These are phyloP conservation scores for Thalassia testudinum DNA, from an alignment of 116 monocot genomes.

Conservation along the genomic window DNA sequence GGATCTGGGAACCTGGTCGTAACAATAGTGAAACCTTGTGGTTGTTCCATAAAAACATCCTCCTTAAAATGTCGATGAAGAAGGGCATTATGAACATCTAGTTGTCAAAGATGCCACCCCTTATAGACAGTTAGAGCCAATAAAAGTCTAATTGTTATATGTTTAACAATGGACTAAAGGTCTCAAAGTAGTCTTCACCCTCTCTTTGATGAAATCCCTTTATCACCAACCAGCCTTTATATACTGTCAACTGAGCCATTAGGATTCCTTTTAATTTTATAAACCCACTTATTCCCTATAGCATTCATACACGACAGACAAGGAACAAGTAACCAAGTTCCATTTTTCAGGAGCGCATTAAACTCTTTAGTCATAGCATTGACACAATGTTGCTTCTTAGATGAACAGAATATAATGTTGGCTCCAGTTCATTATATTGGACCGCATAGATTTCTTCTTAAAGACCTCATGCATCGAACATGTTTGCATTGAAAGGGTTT, in stretches of 20 bases:
- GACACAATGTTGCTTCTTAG: neutral
- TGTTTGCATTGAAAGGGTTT: too few species aligned
- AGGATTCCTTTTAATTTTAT: too few species aligned
- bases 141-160: neutral
- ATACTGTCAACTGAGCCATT: neutral
- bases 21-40: neutral
- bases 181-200: slow-evolving; percentile 5
- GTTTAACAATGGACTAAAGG: slow-evolving; percentile 11
- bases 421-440: neutral
- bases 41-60: neutral
- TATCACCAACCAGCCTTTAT: slow-evolving; percentile 1
- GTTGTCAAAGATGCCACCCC: neutral
- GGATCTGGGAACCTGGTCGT: too few species aligned
- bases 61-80: neutral
- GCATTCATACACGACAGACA: neutral
- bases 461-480: neutral
- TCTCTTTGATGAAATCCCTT: slow-evolving; percentile 3
- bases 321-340: neutral
- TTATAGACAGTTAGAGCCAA: neutral
- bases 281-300: too few species aligned
- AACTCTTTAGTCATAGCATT: slow-evolving; percentile 1
- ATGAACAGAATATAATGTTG: neutral
- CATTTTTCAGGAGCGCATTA: neutral
- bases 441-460: neutral
- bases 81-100: slow-evolving; percentile 3